Conservation (phyloP, 805 yeast species). For the Ogataea wickerhamii region DNA sequence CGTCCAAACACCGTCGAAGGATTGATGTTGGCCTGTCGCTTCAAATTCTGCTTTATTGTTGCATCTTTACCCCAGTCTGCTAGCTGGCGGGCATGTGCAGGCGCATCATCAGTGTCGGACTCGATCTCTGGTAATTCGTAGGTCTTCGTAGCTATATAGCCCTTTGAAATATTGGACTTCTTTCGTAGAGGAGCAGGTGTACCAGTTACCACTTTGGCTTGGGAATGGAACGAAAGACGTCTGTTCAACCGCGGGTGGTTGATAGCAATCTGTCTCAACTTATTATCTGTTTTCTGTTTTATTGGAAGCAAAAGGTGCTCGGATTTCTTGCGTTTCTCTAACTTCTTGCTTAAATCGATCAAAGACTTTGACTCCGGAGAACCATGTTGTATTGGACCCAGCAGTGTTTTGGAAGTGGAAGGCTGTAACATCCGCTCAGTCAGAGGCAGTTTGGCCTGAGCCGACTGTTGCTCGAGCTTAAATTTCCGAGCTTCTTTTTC, state of each 20-base stretch:
- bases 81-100: constrained; percentile 11
- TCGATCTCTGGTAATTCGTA: constrained; percentile 21
- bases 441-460: constrained; percentile 20
- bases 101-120: constrained; percentile 25
- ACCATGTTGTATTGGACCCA: constrained; percentile 7
- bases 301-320: constrained; percentile 13
- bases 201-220: neutral
- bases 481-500: constrained; percentile 4
- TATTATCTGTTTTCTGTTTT: constrained; percentile 11
- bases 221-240: constrained; percentile 1
- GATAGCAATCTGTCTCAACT: constrained; percentile 15
- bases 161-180: constrained; percentile 1
- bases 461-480: constrained; percentile 9
- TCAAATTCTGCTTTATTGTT: constrained; percentile 17
- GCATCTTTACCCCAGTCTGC: constrained; percentile 25
- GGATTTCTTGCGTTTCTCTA: constrained; percentile 19
- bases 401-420: constrained; percentile 3
- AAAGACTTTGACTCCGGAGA: constrained; percentile 17
- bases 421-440: constrained; percentile 26
- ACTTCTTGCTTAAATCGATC: constrained; percentile 18
- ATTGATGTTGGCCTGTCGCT: constrained; percentile 20
- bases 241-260: constrained; percentile 18
- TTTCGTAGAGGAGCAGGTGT: neutral
- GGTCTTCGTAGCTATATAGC: neutral
- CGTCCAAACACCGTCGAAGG: constrained; percentile 28